Percentiles rank a stretch among this genome's conserved stretches.
phyloP scores from a whole-genome alignment of 768 basidiomycete species.

The Boletales sp. region DNA sequence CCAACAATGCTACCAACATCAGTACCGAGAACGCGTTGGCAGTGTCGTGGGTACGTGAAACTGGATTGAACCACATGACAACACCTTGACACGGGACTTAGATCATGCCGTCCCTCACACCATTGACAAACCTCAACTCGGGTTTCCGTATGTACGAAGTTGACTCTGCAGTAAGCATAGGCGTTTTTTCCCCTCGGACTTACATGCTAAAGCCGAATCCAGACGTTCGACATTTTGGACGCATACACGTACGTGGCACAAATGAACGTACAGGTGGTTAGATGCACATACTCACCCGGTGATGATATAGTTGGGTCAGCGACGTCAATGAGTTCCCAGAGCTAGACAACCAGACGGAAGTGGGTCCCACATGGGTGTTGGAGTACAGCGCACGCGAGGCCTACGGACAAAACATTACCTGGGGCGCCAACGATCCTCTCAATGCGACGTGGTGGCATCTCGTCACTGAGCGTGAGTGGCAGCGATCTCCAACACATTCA shows the following conservation, averaged over 20 bases:
- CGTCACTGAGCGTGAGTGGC: conserved; percentile 59
- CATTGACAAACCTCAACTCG: conserved; percentile 65
- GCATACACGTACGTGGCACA: conserved; percentile 58
- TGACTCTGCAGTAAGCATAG: conserved; percentile 30
- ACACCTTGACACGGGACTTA: neutral
- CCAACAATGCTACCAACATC: conserved; percentile 62
- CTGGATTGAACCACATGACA: neutral
- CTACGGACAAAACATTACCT: conserved; percentile 52
- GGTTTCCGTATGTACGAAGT: conserved; percentile 54
- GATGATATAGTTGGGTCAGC: conserved; percentile 52
- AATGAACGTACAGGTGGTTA: neutral
- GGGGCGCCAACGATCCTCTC: conserved; percentile 60
- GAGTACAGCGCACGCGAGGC: conserved; percentile 71
- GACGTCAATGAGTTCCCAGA: conserved; percentile 54
- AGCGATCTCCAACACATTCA: neutral
- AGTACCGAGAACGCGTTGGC: conserved; percentile 52
- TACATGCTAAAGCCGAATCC: neutral
- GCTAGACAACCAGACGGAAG: conserved; percentile 51
- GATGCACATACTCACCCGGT: neutral
- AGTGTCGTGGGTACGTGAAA: conserved; percentile 41
- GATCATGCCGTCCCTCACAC: conserved; percentile 57
- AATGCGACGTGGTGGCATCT: conserved; percentile 81
- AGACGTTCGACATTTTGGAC: conserved; percentile 74
- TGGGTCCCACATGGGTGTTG: conserved; percentile 54
- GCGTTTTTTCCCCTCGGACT: neutral